Base-by-base conservation (phyloP, 1,284 basidiomycete species). In the Trichosporon inkin region DNA sequence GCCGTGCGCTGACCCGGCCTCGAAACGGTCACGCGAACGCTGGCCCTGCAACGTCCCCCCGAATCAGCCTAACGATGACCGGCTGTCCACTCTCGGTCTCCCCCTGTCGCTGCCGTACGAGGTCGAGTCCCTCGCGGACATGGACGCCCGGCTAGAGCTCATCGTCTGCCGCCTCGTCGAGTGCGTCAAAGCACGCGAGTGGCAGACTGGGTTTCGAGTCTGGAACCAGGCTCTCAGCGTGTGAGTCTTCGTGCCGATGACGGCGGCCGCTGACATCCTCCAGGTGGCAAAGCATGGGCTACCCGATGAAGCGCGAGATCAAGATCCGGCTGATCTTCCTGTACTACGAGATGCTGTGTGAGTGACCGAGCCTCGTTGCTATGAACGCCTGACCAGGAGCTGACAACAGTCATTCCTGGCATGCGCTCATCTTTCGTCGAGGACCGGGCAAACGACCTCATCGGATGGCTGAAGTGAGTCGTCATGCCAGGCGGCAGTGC, bases 281-380 rank as follows among this genome's bases (percentile, higher is more conserved):
- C 67, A 91, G 88, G 74, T 92, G 90, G 89, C 77, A 79, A 53
- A 86, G 86, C 80, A 83, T 92, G 73, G 89, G 89, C 67, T 92
- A 92, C 71, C 90, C 89, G 14, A 87, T 93, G 70, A 88, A 89
- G 64, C 87, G 87, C 72, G 84, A 86, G 60, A 87, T 87, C 63
- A 83, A 91, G 58, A 86, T 92, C 56, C 82, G 81, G 41, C 81
- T 96, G 38, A 86, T 88, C 47, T 87, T 87, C 72, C 75, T 98
- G 3, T 96, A 90, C 79, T 96, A 89, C 61, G 80, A 84, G 67
- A 66, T 84, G 6, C 68, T 80, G 10, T 78, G 79, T 80, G 41
- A 64, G 76, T 67, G n/a, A n/a, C n/a, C n/a, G n/a, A n/a, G n/a
- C n/a, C n/a, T n/a, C n/a, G n/a, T n/a, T n/a, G n/a, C n/a, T n/a